Conservation (phyloP, 768 basidiomycete genomes). For the Termitomyces sp. region DNA sequence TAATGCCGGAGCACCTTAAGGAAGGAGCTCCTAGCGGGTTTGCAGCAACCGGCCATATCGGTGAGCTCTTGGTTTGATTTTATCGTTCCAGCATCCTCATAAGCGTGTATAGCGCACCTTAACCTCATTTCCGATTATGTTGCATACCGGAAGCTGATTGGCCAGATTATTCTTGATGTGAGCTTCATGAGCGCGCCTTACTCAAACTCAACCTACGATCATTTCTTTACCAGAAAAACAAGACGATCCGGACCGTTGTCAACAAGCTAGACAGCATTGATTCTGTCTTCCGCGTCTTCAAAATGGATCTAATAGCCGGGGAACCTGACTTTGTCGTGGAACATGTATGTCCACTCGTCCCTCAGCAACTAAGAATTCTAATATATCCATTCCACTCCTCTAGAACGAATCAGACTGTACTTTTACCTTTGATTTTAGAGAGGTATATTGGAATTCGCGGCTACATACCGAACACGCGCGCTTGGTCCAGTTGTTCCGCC, state of each 20-base stretch:
- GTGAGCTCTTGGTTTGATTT: slow-evolving; percentile 38
- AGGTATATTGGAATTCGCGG: slow-evolving; percentile 98
- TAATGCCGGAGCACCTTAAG: slow-evolving; percentile 76
- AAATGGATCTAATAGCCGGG: slow-evolving; percentile 96
- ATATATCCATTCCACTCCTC: not conserved
- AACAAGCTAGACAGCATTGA: slow-evolving; percentile 92
- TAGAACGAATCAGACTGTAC: slow-evolving; percentile 84
- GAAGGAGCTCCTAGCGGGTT: slow-evolving; percentile 86
- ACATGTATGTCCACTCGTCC: slow-evolving; percentile 52
- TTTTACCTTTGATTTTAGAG: slow-evolving; percentile 92
- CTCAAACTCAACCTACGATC: not conserved
- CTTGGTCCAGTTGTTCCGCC: slow-evolving; percentile 69
- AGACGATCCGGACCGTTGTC: slow-evolving; percentile 79
- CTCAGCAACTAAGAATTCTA: not conserved
- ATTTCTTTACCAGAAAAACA: slow-evolving; percentile 77
- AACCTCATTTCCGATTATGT: slow-evolving; percentile 90
- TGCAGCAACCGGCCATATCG: slow-evolving; percentile 88
- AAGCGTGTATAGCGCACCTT: slow-evolving; percentile 65
- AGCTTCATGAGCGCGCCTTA: slow-evolving; percentile 12
- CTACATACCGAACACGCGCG: slow-evolving; percentile 90
- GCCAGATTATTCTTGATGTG: slow-evolving; percentile 92
- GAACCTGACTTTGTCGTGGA: slow-evolving; percentile 84
- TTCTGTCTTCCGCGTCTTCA: slow-evolving; percentile 85
- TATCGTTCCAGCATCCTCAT: not conserved
- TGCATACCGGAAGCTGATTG: slow-evolving; percentile 89